Evolutionary conservation across 225 moss, liverwort and hornwort species (phyloP), one percentile per base, ranked within the genome.

Genomic region (Climacium dendroides): DNA sequence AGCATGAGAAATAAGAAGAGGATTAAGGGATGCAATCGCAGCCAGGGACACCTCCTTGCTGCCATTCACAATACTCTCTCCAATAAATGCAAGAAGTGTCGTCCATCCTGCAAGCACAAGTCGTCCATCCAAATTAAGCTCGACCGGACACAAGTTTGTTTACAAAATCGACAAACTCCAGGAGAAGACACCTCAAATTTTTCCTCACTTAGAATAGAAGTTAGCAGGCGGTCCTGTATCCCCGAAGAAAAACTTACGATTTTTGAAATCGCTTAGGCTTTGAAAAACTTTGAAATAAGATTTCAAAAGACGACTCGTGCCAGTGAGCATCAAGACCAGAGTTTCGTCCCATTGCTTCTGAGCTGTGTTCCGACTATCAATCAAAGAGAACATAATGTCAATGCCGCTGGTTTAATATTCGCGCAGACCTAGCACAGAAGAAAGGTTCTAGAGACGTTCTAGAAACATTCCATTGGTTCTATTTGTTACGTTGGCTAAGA

Each of bases 301-400:
- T 88, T 96, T 99, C 37, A 99, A 90, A 64, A 99, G 93, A 87
- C 96, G 95, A 87, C 96, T 95, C 64, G 92, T 91, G 78, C 99
- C 99, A 84, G 92, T 94, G 54, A 99, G 96, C 77, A 99, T 94
- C 60, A 99, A 90, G 52, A 99, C 99, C 85, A 99, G 85, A 39
- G 99, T 99, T 89, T 99, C 99, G 86, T 99, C 99, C 99, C 99
- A 99, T 86, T 99, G 99, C 91, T 99, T 99, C 82, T 97, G 97
- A 88, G 99, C 99, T 87, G 99, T 99, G 88, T 99, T 99, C 79
- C 99, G 99, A 90, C 99, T 99, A 82, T 61, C 76, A 93, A 79
- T 57, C 85, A 92, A 69, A 67, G 79, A 88, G 74, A 70, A 78
- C 87, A 88, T 13, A 53, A 65, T 53, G 52, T 86, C 90, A 90